A percentile compares a stretch with the other conserved stretches of the same genome.
Evolutionary conservation across 2,329 filamentous ascomycete genomes (phyloP).

Genomic region (Aspergillus sp.): DNA sequence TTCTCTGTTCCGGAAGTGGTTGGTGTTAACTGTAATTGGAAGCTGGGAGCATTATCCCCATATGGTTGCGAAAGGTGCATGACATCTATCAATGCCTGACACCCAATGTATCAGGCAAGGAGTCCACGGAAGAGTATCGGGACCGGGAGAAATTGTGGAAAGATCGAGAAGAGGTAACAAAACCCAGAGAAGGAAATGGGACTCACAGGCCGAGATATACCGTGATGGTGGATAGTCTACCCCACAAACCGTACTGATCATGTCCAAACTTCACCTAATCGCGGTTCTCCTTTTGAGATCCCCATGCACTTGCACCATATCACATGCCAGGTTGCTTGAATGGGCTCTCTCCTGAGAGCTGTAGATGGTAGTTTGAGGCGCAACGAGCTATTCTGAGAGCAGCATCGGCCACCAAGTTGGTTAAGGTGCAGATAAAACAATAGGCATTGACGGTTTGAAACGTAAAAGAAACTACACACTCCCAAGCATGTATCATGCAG

Average conservation of each 20-base stretch:
- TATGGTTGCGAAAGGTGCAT: not conserved
- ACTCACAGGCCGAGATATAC: not conserved
- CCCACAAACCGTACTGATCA: not conserved
- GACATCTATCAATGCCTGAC: conserved; percentile 10
- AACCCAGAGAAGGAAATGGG: not conserved
- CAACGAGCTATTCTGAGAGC: not conserved
- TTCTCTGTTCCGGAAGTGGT: not conserved
- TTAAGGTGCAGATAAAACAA: not conserved
- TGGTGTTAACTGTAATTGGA: not conserved
- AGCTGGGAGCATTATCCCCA: not conserved
- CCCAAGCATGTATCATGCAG: not conserved
- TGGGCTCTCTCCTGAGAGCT: not conserved
- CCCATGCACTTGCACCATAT: not conserved
- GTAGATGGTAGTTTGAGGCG: not conserved
- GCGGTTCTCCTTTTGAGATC: not conserved
- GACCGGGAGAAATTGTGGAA: not conserved
- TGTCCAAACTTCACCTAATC: not conserved
- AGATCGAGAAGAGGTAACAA: not conserved
- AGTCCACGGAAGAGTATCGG: not conserved
- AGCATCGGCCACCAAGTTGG: not conserved
- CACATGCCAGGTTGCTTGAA: not conserved
- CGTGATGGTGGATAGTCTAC: not conserved
- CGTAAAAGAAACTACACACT: not conserved
- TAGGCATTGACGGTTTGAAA: not conserved
- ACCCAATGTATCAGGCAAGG: conserved; percentile 17